Evolutionary conservation across 768 basidiomycete genomes (phyloP).

Genomic region (Pulveroboletus sp.): DNA sequence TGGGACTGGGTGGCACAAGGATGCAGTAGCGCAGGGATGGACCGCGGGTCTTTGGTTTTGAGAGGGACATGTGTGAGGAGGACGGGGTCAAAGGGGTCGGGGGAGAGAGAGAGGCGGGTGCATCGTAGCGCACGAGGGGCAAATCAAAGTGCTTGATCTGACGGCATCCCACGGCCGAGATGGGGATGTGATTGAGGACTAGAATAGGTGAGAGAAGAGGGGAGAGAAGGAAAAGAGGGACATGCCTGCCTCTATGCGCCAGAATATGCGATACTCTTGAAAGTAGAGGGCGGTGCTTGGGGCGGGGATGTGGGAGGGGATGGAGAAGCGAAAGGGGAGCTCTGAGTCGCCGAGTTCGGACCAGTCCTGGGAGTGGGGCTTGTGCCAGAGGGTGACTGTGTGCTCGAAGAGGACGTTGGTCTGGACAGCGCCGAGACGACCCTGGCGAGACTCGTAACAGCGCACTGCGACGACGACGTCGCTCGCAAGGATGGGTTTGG

Average conservation of each 20-base stretch:
- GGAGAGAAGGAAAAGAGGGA: constrained; percentile 12
- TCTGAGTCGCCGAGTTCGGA: constrained; percentile 64
- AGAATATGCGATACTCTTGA: constrained; percentile 76
- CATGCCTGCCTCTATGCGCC: constrained; percentile 82
- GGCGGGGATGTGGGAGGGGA: constrained; percentile 62
- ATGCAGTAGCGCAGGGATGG: constrained; percentile 61
- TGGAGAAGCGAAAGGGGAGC: constrained; percentile 64
- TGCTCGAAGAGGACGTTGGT: constrained; percentile 71
- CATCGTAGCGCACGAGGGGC: constrained; percentile 67
- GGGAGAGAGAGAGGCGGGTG: constrained; percentile 42
- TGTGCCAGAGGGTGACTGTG: constrained; percentile 65
- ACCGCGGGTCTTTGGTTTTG: constrained; percentile 54
- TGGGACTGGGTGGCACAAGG: constrained; percentile 50
- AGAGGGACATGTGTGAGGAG: constrained; percentile 37
- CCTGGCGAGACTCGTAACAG: constrained; percentile 77
- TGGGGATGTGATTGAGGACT: constrained; percentile 70
- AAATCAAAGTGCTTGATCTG: constrained; percentile 72
- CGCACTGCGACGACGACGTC: constrained; percentile 72
- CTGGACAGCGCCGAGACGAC: constrained; percentile 52
- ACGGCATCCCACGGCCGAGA: constrained; percentile 63
- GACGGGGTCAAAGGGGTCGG: constrained; percentile 34
- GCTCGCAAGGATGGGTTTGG: constrained; percentile 62
- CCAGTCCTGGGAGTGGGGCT: constrained; percentile 54
- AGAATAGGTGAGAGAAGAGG: constrained; percentile 17
- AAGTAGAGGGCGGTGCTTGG: constrained; percentile 66